phyloP scores from a whole-genome alignment of 495 filamentous ascomycete species.

The Tuber brumale region DNA sequence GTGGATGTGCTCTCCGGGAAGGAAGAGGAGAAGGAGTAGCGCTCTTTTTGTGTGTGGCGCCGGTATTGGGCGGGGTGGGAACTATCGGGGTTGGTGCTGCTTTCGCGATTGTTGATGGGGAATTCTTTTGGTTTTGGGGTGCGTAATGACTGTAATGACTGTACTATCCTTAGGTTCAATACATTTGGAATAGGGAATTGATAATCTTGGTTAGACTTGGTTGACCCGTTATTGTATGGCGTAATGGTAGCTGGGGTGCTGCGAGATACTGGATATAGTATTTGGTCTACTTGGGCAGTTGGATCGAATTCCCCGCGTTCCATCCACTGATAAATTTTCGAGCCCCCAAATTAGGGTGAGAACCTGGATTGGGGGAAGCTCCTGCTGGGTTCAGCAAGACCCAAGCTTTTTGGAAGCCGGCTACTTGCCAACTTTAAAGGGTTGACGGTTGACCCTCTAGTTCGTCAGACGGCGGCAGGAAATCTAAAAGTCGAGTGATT shows the following conservation, averaged over 20 bases:
- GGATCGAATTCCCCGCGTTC: neutral
- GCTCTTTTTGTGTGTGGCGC: neutral
- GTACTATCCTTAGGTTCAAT: neutral
- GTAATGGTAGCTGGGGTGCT: neutral
- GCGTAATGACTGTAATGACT: neutral
- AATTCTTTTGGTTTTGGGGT: neutral
- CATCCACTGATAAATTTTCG: neutral
- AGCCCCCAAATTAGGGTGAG: neutral
- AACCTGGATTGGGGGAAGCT: neutral
- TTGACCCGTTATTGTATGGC: neutral
- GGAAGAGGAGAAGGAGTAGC: constrained; percentile 44
- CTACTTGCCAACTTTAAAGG: neutral
- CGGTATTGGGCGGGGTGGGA: neutral
- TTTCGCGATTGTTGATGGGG: neutral
- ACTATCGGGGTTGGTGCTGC: neutral
- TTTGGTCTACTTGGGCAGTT: neutral
- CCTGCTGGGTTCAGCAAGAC: neutral
- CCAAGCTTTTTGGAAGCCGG: neutral
- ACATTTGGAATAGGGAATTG: neutral
- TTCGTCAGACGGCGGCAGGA: neutral
- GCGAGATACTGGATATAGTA: neutral
- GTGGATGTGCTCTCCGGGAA: constrained; percentile 54
- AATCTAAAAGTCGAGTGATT: neutral
- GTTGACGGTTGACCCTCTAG: neutral
- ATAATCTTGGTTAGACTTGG: neutral